Base-by-base conservation (phyloP, 139 green algal genomes). In the Closterium sp. region DNA sequence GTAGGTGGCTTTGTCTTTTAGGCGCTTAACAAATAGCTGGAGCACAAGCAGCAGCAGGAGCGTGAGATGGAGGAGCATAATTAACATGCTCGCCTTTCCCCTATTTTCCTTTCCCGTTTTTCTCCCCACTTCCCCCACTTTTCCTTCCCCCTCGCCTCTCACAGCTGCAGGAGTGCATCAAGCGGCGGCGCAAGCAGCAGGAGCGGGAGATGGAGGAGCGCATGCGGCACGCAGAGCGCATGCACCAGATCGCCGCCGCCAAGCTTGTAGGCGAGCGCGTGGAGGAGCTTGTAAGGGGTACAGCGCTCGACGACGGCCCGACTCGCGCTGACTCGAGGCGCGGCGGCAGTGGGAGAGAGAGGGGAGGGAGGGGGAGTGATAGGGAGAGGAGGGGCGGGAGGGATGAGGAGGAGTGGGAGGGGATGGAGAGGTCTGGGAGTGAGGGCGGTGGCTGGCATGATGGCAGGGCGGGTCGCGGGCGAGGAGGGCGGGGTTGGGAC, bases 111-210 rank as follows among this genome's bases (percentile, higher is more conserved):
- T 38, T 4, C 4, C 2, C 32, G 2, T 4, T 38, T 4, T 38
- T 4, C 4, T 4, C 32, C 32, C 32, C 4, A 2, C 32, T 4
- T 4, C 32, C 32, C 32, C 32, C 32, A 2, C 32, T 4, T 4
- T 4, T 4, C 32, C 32, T 4, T 4, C 32, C 32, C 32, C 4
- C 4, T 38, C 32, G n/a, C 24, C n/a, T n/a, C 45, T 2, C 2
- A 4, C 89, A 92, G 89, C 28, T 92, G 34, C 32, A 62, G 28
- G 32, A 87, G 27, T 92, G 89, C 70, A 92, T 92, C 6, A 21
- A 28, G 32, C 24, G 70, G 86, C 70, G 89, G 70, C 70, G n/a
- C 34, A 29, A 89, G 70, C 85, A 70, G 32, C 79, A 84, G 89
- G 31, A 92, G 70, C 45, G 89, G 27, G 38, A 30, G 4, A 27